phyloP scores from a whole-genome alignment of 2,329 filamentous ascomycete species.

The Arachnopeziza araneosa region DNA sequence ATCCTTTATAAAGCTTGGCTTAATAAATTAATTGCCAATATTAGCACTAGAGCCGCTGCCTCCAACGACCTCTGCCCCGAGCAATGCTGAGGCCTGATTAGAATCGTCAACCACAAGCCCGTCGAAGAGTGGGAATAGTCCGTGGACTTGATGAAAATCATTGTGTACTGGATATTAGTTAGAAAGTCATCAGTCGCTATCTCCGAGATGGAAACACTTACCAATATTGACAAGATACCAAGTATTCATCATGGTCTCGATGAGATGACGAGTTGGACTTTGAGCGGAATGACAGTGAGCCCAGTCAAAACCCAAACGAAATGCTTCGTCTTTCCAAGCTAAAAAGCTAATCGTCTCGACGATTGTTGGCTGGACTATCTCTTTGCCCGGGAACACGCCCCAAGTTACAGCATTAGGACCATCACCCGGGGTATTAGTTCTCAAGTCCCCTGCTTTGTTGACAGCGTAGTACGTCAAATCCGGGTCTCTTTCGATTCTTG shows the following conservation, averaged over 20 bases:
- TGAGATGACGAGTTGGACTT: conserved; percentile 71
- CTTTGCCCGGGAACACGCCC: conserved; percentile 98
- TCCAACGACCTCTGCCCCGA: neutral
- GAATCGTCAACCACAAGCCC: conserved; percentile 65
- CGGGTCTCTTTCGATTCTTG: conserved; percentile 68
- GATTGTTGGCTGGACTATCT: conserved; percentile 99
- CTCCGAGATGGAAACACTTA: conserved; percentile 40
- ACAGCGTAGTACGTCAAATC: conserved; percentile 94
- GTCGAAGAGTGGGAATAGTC: conserved; percentile 82
- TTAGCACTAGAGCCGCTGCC: conserved; percentile 4
- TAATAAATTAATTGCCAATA: conserved; percentile 7
- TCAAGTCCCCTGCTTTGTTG: conserved; percentile 73
- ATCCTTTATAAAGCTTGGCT: conserved; percentile 11
- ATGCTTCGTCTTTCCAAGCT: conserved; percentile 98
- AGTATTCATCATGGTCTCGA: conserved; percentile 77
- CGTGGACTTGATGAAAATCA: conserved; percentile 81
- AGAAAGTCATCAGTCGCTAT: conserved; percentile 16
- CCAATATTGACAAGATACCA: conserved; percentile 97
- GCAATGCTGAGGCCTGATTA: conserved; percentile 37
- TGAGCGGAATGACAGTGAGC: conserved; percentile 77
- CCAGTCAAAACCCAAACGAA: conserved; percentile 88
- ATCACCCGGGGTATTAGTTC: conserved; percentile 78
- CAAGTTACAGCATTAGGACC: conserved; percentile 98
- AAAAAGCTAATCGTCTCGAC: conserved; percentile 97
- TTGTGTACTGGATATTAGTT: conserved; percentile 70